These are phyloP conservation scores for Fraxinus angustifolia DNA, from an alignment of 305 asterid genomes.

Conservation along the genomic window DNA sequence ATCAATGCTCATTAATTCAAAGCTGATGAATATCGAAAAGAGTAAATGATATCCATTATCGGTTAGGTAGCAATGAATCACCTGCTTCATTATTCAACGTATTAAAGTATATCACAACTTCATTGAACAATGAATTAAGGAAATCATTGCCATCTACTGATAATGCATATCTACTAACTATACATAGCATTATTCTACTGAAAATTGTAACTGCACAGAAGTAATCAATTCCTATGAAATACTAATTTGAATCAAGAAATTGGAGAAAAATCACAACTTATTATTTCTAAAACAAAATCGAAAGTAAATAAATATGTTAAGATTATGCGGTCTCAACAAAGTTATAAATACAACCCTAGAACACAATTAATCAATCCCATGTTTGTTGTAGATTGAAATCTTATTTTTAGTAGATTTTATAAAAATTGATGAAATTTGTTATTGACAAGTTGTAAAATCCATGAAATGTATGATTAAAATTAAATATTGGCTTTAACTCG, in stretches of 20 bases:
- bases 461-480: not conserved
- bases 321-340: not conserved
- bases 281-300: not conserved
- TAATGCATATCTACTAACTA: not conserved
- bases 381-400: too few species aligned
- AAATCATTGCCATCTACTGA: not conserved
- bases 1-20: not conserved
- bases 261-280: not conserved
- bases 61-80: not conserved
- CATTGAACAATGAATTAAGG: too few species aligned
- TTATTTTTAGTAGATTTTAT: too few species aligned
- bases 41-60: not conserved
- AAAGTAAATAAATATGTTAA: not conserved
- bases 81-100: not conserved
- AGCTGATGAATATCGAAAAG: not conserved
- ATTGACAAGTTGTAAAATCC: not conserved
- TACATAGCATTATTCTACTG: not conserved
- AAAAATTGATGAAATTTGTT: not conserved
- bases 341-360: not conserved
- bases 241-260: not conserved
- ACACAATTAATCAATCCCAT: not conserved
- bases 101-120: too few species aligned
- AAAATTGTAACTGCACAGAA: not conserved
- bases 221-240: not conserved
- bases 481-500: not conserved